Evolutionary conservation across 2,329 filamentous ascomycete species (phyloP).

Genomic region (Myrmaecium sp.): DNA sequence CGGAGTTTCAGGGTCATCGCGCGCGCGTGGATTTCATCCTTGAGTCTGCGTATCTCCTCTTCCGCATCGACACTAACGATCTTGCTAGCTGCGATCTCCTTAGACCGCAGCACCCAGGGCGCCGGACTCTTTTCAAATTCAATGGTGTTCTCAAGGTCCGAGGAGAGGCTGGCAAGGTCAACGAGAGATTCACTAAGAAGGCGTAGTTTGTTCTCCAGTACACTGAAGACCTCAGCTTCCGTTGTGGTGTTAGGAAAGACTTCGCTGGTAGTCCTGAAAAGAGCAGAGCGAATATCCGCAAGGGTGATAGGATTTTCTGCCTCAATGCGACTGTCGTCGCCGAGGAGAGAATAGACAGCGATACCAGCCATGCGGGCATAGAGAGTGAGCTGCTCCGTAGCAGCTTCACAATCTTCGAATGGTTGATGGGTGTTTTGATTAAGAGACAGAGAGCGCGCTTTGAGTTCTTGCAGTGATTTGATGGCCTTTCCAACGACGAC

Average conservation of each 20-base stretch:
- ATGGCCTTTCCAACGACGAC: conserved; percentile 66
- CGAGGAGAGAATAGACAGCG: conserved; percentile 47
- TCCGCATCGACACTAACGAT: conserved; percentile 66
- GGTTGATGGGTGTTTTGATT: conserved; percentile 47
- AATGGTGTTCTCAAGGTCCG: conserved; percentile 25
- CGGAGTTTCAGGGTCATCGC: conserved; percentile 33
- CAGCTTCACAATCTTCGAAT: conserved; percentile 53
- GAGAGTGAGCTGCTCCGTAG: conserved; percentile 46
- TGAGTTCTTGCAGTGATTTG: conserved; percentile 60
- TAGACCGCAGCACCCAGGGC: conserved; percentile 71
- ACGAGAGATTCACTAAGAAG: conserved; percentile 45
- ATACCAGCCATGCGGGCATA: conserved; percentile 52
- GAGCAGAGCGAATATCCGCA: conserved; percentile 4
- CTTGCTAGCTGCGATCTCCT: conserved; percentile 69
- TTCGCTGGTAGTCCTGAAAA: conserved; percentile 3
- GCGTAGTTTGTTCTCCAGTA: conserved; percentile 51
- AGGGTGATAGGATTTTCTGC: conserved; percentile 6
- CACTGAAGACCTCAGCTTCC: conserved; percentile 53
- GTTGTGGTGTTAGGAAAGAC: conserved; percentile 31
- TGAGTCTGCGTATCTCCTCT: conserved; percentile 65
- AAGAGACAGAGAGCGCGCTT: conserved; percentile 56
- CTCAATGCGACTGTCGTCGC: conserved; percentile 48
- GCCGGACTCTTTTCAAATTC: conserved; percentile 52
- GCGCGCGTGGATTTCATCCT: conserved; percentile 63
- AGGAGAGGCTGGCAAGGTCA: conserved; percentile 48